Evolutionary conservation across 164 flowering plant genomes (phyloP).

Genomic region (Magnolia changhungtana): DNA sequence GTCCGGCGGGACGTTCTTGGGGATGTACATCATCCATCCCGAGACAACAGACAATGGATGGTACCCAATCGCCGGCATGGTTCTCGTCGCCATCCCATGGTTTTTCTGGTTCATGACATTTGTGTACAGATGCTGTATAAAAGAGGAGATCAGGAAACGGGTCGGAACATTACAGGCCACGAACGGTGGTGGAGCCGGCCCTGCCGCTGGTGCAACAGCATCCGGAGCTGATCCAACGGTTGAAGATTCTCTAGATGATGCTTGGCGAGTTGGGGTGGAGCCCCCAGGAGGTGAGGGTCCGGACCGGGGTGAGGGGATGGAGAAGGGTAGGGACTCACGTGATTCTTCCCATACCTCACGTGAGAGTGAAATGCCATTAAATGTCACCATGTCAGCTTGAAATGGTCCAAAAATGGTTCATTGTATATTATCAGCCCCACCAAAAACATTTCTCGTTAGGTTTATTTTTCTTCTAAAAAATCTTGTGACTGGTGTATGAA

Average conservation of each 20-base stretch:
- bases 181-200: background rate
- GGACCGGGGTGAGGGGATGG: background rate
- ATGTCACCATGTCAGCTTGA: background rate
- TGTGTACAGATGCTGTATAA: conserved; percentile 6
- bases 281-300: background rate
- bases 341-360: background rate
- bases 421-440: background rate
- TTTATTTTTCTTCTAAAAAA: background rate
- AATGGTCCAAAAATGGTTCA: background rate
- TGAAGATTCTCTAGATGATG: background rate
- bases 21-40: background rate
- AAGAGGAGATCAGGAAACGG: background rate
- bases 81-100: conserved; percentile 4
- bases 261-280: background rate
- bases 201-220: background rate
- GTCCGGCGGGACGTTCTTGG: background rate
- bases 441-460: background rate
- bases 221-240: too few relatives aligned
- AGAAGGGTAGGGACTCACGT: background rate
- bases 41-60: background rate
- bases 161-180: background rate
- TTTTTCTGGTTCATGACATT: conserved; percentile 4
- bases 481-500: background rate
- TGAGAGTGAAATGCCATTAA: background rate
- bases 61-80: conserved; percentile 3